Base-by-base conservation (phyloP, 768 basidiomycete genomes). In the Gloeopeniophorella convolvens region DNA sequence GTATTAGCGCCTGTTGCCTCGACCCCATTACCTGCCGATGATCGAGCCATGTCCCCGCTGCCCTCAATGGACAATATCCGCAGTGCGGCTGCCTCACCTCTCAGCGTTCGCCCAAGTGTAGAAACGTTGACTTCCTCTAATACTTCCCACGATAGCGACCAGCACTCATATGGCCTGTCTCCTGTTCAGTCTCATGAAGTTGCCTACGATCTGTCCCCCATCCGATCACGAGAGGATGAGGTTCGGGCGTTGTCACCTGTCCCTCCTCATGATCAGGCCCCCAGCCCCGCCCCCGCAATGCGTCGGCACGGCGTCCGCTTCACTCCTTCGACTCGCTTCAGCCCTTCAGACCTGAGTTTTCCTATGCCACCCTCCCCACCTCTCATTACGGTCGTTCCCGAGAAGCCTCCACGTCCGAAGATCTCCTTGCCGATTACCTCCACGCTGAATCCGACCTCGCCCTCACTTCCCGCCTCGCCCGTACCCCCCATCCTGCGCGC, bases 321-420 rank as follows among this genome's bases (percentile, higher is more conserved):
- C 42, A 41, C 51, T 6, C 50, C 54, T 26, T 56, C 54, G n/a
- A 45, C 42, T 5, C 54, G 37, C 2, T 45, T 55, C 20, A 41
- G 37, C 20, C 39, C 48, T 2, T 37, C 53, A 18, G 44, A 46
- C 11, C 16, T 7, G 30, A 37, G 13, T 11, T 37, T 48, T 12
- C 23, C 45, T 31, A 30, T 40, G 15, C 35, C 36, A 26, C 32
- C 33, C 7, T 30, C 45, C 23, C 31, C 44, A 20, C 15, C 31
- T 4, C 16, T 21, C n/a, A 24, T 37, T 27, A 9, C 24, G 16
- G 32, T 47, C 23, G 15, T 34, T 13, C n/a, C 50, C 4, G 45
- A 27, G 23, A 32, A 23, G 20, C 30, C 18, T 18, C 28, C 10
- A 15, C 54, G 30, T 43, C 55, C 51, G 26, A 45, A 27, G 10